Base-by-base conservation (phyloP, 257 asterid genomes). In the Orobanche coerulescens region DNA sequence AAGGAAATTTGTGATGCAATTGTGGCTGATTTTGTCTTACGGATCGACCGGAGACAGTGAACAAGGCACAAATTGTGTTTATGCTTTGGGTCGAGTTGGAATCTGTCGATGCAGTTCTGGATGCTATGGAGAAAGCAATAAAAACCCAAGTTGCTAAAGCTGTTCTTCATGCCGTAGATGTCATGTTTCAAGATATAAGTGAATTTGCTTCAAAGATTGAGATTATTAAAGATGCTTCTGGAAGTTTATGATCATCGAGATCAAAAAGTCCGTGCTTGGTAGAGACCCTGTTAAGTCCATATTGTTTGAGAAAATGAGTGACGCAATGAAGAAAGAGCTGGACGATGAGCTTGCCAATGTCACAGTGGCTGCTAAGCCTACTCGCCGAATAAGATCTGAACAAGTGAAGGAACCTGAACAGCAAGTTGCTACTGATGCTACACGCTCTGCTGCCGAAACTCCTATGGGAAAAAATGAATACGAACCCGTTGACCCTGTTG, bases 181-280 rank as follows among this genome's bases (percentile, higher is more conserved):
- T 92, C 78, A 92, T 88, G 98, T 92, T 92, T 83, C 95, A 82
- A 80, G 96, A 56, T 63, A 71, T 68, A 79, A 92, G 98, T 82
- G 98, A 88, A 71, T 92, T 92, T 75, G 98, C 96, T 54, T 70
- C 94, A 42, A 92, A n/a, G n/a, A n/a, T n/a, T n/a, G n/a, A n/a
- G n/a, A n/a, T n/a, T n/a, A n/a, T n/a, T n/a, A n/a, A n/a, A 88
- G 90, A 75, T 86, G 93, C 98, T 92, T 71, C 98, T 96, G 40
- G 96, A 88, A 73, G 90, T 92, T 43, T 92, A 88, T 82, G 98
- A 88, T 74, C 98, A 92, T 78, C 96, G 84, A 81, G 98, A 92
- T 85, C 98, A 92, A 73, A 85, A 92, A 75, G 98, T 92, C 8
- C 98, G 98, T 47, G 94, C 98, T 61, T 92, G 95, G 95, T 65